Percentiles rank a stretch among this genome's conserved stretches.
These are phyloP conservation scores for Vitellaria paradoxa DNA, from an alignment of 179 eudicot genomes.

Conservation along the genomic window DNA sequence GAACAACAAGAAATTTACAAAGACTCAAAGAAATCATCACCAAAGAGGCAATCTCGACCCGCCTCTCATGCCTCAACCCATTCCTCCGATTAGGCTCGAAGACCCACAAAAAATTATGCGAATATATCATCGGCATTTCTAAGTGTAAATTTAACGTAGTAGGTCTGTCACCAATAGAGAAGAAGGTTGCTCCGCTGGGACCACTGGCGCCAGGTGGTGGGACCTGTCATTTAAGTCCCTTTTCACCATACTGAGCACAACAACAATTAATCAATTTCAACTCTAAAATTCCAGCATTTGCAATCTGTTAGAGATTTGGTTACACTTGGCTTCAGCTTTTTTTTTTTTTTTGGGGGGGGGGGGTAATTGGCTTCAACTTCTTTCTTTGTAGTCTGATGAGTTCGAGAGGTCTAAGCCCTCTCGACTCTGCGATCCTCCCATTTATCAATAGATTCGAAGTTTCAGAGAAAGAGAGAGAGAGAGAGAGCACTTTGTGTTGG, in stretches of 20 bases:
- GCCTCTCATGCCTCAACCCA: constrained; percentile 41
- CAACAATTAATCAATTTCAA: no score
- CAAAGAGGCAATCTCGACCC: constrained; percentile 43
- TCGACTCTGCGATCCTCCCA: no score
- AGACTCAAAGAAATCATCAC: constrained; percentile 55
- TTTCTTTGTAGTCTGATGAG: no score
- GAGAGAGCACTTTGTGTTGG: no score
- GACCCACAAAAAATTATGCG: constrained; percentile 68
- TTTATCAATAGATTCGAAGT: no score
- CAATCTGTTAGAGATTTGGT: no score
- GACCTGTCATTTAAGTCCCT: constrained; percentile 60
- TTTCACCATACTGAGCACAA: constrained; percentile 61
- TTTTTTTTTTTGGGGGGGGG: constrained; percentile 14
- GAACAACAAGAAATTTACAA: no score
- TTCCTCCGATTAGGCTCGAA: constrained; percentile 53
- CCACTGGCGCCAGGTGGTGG: constrained; percentile 70
- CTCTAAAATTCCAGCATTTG: no score
- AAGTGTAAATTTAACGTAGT: constrained; percentile 52
- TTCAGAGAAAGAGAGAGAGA: no score
- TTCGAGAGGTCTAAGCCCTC: no score
- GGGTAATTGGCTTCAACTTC: no score
- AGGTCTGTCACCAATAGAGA: constrained; percentile 55
- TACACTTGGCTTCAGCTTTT: no score
- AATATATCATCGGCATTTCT: constrained; percentile 73
- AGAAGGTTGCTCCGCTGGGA: constrained; percentile 57